Conservation (phyloP, 2,329 filamentous ascomycete species). For the Seiridium unicorne region DNA sequence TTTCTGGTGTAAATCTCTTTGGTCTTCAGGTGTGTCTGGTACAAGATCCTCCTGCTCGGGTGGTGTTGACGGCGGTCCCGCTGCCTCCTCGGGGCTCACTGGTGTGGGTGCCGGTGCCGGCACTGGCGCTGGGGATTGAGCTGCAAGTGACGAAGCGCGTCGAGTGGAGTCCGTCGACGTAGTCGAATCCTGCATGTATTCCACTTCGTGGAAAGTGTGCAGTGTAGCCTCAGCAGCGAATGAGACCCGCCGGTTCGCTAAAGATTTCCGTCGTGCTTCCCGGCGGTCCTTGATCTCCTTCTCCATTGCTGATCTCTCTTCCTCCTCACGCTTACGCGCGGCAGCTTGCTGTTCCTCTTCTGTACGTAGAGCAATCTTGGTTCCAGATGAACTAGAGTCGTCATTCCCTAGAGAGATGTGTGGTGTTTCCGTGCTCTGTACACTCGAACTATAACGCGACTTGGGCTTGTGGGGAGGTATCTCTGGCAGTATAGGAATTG, state of each 20-base stretch:
- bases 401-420: constrained; percentile 44
- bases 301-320: constrained; percentile 57
- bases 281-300: constrained; percentile 68
- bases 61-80: constrained; percentile 60
- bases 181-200: constrained; percentile 84
- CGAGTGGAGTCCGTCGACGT: constrained; percentile 75
- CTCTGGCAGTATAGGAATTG: constrained; percentile 64
- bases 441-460: constrained; percentile 47
- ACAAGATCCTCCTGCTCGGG: constrained; percentile 60
- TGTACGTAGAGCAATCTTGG: constrained; percentile 63
- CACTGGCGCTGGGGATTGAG: too few species aligned
- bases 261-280: constrained; percentile 87
- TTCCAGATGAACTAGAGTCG: constrained; percentile 34
- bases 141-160: constrained; percentile 61
- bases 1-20: constrained; percentile 63
- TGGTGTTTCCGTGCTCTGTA: constrained; percentile 37
- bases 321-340: constrained; percentile 67
- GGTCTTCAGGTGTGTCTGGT: constrained; percentile 60
- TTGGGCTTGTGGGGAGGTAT: constrained; percentile 67
- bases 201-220: constrained; percentile 94
- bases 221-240: constrained; percentile 97
- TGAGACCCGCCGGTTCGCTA: constrained; percentile 90
- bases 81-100: constrained; percentile 38
- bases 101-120: constrained; percentile 17
- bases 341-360: constrained; percentile 72